phyloP scores from a whole-genome alignment of 1,139 yeast species.

The Taiozyma sp. region DNA sequence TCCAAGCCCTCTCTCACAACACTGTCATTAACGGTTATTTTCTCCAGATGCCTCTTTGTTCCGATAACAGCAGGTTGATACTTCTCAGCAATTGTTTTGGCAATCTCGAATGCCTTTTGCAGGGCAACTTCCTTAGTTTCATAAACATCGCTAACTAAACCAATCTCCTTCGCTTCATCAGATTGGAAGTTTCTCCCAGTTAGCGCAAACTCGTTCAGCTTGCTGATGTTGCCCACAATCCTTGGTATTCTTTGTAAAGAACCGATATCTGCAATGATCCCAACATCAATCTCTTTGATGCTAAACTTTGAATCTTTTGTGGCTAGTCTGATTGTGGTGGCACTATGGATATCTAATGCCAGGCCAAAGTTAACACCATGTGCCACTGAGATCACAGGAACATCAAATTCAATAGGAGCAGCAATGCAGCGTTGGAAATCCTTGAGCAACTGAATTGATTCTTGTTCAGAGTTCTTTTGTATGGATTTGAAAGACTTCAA shows the following conservation, averaged over 20 bases:
- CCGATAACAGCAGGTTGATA: slow-evolving; percentile 64
- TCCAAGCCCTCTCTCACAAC: slow-evolving; percentile 45
- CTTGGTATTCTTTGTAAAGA: slow-evolving; percentile 64
- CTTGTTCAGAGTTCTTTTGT: background rate
- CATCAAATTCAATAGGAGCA: slow-evolving; percentile 30
- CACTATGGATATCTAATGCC: slow-evolving; percentile 62
- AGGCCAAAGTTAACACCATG: slow-evolving; percentile 54
- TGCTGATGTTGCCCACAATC: slow-evolving; percentile 51
- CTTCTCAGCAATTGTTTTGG: slow-evolving; percentile 42
- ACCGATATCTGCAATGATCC: slow-evolving; percentile 80
- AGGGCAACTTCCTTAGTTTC: slow-evolving; percentile 48
- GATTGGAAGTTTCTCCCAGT: slow-evolving; percentile 57
- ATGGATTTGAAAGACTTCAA: slow-evolving; percentile 27
- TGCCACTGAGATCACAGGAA: slow-evolving; percentile 39
- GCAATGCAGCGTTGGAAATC: slow-evolving; percentile 61
- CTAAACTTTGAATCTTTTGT: slow-evolving; percentile 51
- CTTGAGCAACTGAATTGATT: slow-evolving; percentile 25
- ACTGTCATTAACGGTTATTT: slow-evolving; percentile 41
- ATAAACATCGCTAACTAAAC: slow-evolving; percentile 47
- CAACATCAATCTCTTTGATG: slow-evolving; percentile 68
- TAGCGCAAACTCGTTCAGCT: slow-evolving; percentile 56
- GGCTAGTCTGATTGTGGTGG: slow-evolving; percentile 56
- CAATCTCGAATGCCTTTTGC: slow-evolving; percentile 45
- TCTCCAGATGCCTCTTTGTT: slow-evolving; percentile 55
- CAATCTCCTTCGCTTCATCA: slow-evolving; percentile 52